Base-by-base conservation (phyloP, 164 flowering plant genomes). In the Santalum album region DNA sequence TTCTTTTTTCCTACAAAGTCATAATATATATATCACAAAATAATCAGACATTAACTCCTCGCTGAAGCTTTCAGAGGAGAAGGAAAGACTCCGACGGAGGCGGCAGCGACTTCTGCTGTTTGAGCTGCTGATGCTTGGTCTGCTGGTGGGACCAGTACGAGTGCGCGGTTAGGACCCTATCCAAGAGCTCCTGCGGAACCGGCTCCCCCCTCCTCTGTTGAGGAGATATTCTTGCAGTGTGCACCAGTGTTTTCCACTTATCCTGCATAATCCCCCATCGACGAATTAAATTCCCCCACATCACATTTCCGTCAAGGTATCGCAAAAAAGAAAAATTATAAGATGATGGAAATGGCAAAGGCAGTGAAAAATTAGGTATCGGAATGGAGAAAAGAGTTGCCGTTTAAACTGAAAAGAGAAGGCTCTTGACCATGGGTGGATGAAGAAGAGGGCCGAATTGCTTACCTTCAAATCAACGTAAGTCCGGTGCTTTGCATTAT, bases 211-310 rank as follows among this genome's bases (percentile, higher is more conserved):
- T 46, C 50, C 50, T 20, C 16, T 46, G 50, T 11, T 46, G 50
- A 46, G 50, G 50, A 15, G 50, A 46, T 20, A 46, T 46, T 9
- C 50, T 46, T 23, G 50, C 50, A 21, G 50, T 46, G 50, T 46
- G 50, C 23, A 46, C 50, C 50, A 46, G 25, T 10, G 50, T 46
- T 23, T 46, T 46, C 50, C 50, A 46, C 50, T 46, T 46, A 1
- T 46, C 50, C 50, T 46, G 50, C 12, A 46, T 5, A 14, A 38
- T 38, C 16, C 42, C 12, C 42, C 12, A 38, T 15, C 42, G 14
- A 16, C 14, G 3, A 36, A 36, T 32, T n/a, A n/a, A 29, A 29
- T 4, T 29, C 34, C 34, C 9, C 34, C 9, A 29, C 34, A 29
- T 29, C 34, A 29, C 34, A 9, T 9, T 29, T 9, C 34, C 34